Conservation (phyloP, 1,139 yeast genomes). For the Candida sp. region DNA sequence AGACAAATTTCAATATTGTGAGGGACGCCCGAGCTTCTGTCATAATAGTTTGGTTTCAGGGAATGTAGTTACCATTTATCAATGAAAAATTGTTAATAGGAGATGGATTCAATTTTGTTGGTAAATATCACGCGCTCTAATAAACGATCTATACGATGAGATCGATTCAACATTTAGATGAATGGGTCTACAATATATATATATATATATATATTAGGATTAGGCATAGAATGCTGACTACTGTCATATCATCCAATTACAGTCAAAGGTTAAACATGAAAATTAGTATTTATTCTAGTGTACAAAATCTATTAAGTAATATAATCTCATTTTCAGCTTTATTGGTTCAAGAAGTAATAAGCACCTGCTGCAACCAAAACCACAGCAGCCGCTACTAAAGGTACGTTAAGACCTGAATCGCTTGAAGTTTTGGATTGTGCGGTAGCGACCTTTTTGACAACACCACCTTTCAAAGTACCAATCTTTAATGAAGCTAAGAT, state of each 20-base stretch:
- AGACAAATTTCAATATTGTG: too few relatives aligned
- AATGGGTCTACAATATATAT: too few relatives aligned
- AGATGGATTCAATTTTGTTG: too few relatives aligned
- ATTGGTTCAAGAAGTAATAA: constrained; percentile 18
- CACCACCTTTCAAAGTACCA: constrained; percentile 57
- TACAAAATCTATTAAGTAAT: background rate
- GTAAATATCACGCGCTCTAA: too few relatives aligned
- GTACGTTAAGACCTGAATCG: constrained; percentile 21
- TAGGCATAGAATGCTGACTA: too few relatives aligned
- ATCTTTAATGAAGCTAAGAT: constrained; percentile 63
- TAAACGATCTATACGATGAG: background rate
- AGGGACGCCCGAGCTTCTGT: too few relatives aligned
- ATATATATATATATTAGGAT: too few relatives aligned
- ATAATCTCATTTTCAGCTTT: background rate
- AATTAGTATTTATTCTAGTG: background rate
- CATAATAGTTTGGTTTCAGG: too few relatives aligned
- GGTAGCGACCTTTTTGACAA: constrained; percentile 23
- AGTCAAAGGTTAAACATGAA: background rate
- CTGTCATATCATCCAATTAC: too few relatives aligned
- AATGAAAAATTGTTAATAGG: too few relatives aligned
- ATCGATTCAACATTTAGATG: too few relatives aligned
- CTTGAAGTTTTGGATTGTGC: constrained; percentile 18
- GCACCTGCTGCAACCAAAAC: constrained; percentile 56
- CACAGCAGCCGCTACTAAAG: constrained; percentile 45
- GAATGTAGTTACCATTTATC: too few relatives aligned